Evolutionary conservation across 208 protist species (phyloP), one percentile per base, ranked within the genome.

Genomic region (Herpetomonas tarakana): DNA sequence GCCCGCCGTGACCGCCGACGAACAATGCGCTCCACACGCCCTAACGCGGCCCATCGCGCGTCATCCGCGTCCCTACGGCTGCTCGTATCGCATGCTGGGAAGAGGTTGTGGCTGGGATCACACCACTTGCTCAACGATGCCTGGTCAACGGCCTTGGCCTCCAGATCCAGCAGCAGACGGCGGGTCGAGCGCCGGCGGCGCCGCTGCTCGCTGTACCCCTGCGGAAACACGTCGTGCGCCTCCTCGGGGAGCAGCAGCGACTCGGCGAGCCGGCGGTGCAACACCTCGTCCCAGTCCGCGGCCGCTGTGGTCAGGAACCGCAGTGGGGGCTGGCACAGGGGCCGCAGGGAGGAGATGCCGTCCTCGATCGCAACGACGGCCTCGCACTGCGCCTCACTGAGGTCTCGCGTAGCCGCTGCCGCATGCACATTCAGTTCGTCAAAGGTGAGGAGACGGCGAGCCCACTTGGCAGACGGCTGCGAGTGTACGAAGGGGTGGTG

Each of bases 201-300:
- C 16, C 55, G 9, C 27, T 22, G 21, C 19, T 21, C 27, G 31
- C 56, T 39, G 50, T 65, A 56, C n/a, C 25, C 44, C 2, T 62
- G 54, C 0, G 83, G 83, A 50, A 93, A 78, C 19, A 91, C 61
- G 28, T 76, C 52, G 60, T 89, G 83, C 0, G 83, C 81, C 26
- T 73, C 61, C 6, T 73, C 62, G 0, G 87, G 81, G 26, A 91
- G 55, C 29, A 93, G 68, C 12, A 91, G 68, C 29, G 68, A 76
- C 51, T 81, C 57, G 3, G 82, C 80, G 12, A 78, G 69, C 11
- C 83, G 74, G 18, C 70, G 68, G 52, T 82, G 11, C 38, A 93
- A 68, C 11, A 93, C 49, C 14, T 46, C 64, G 54, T 93, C 81
- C 83, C 87, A 93, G 44, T 65, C 53, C 0, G 74, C 51, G 11